Evolutionary conservation across 805 yeast species (phyloP).

Genomic region (Lipomyces anomalus): DNA sequence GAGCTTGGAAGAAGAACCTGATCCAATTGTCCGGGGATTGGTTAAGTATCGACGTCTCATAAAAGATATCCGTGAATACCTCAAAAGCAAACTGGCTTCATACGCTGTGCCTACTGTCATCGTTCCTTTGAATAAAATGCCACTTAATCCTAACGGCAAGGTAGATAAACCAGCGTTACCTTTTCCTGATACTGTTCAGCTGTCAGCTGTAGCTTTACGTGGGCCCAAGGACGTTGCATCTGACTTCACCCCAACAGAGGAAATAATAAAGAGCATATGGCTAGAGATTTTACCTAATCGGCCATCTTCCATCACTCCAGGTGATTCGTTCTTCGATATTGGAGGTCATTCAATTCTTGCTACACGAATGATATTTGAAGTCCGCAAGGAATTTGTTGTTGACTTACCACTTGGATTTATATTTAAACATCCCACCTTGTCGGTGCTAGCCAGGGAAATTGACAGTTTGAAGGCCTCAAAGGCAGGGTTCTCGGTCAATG

Average conservation of each 20-base stretch:
- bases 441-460: conserved; percentile 68
- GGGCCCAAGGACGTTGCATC: conserved; percentile 34
- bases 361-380: conserved; percentile 91
- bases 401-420: conserved; percentile 87
- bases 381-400: conserved; percentile 68
- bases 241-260: conserved; percentile 58
- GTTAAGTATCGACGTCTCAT: conserved; percentile 70
- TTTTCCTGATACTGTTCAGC: conserved; percentile 85
- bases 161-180: conserved; percentile 96
- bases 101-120: conserved; percentile 91
- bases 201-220: conserved; percentile 64
- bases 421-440: conserved; percentile 83
- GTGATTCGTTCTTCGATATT: conserved; percentile 89
- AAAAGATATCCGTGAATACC: conserved; percentile 71
- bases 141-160: conserved; percentile 96
- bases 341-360: conserved; percentile 98
- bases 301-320: conserved; percentile 69
- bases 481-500: too few relatives aligned
- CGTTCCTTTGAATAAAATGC: conserved; percentile 79
- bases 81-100: conserved; percentile 82
- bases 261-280: conserved; percentile 77
- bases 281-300: conserved; percentile 72
- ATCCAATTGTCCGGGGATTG: conserved; percentile 69
- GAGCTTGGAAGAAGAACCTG: conserved; percentile 39
- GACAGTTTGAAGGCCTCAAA: background rate